phyloP scores from a whole-genome alignment of 2,329 filamentous ascomycete species.

The Aureobasidium subglaciale region DNA sequence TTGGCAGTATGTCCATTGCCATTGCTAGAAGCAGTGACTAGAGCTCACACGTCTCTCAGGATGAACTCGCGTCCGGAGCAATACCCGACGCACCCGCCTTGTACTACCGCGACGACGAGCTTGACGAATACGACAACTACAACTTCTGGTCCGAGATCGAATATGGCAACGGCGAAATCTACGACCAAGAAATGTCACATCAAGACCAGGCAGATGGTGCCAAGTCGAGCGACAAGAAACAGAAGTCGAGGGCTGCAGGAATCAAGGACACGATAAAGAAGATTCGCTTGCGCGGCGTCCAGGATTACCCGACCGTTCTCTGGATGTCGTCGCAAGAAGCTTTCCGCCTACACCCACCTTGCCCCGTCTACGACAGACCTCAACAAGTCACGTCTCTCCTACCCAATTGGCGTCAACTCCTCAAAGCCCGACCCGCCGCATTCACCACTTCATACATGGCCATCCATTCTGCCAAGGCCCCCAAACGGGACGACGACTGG shows the following conservation, averaged over 20 bases:
- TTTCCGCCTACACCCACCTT: conserved; percentile 15
- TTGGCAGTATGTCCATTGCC: conserved; percentile 30
- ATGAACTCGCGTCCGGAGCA: conserved; percentile 44
- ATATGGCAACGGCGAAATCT: conserved; percentile 41
- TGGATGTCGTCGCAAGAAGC: conserved; percentile 1
- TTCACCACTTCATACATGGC: not conserved
- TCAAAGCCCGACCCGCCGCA: conserved; percentile 23
- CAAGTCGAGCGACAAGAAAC: conserved; percentile 26
- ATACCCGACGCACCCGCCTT: conserved; percentile 37
- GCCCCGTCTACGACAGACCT: conserved; percentile 12
- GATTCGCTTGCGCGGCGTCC: conserved; percentile 9
- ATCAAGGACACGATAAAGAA: conserved; percentile 16
- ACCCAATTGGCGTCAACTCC: conserved; percentile 38
- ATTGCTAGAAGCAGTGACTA: not conserved
- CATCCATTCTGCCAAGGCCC: conserved; percentile 8
- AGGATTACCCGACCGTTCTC: conserved; percentile 9
- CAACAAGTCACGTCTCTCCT: conserved; percentile 34
- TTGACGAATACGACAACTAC: conserved; percentile 40
- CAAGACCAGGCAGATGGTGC: not conserved
- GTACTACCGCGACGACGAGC: conserved; percentile 26
- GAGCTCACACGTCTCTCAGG: conserved; percentile 23
- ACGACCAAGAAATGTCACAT: conserved; percentile 26
- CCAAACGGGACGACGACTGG: conserved; percentile 7
- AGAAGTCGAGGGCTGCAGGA: conserved; percentile 16
- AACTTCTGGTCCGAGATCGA: conserved; percentile 44